phyloP scores from a whole-genome alignment of 441 rosid species.

The Populus hybrid region DNA sequence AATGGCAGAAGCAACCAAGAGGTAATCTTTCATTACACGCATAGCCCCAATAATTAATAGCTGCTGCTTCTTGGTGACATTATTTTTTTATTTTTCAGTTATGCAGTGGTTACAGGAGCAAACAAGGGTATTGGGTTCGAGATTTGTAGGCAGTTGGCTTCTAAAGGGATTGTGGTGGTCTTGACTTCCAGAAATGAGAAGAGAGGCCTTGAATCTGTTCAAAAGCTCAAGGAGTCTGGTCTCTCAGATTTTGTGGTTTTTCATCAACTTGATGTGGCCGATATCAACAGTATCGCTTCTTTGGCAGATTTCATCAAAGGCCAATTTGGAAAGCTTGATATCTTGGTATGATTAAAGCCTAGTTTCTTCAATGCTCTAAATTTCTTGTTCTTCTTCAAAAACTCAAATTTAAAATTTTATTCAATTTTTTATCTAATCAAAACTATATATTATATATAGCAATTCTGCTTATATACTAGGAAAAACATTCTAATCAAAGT shows the following conservation, averaged over 20 bases:
- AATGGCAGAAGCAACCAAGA: constrained; percentile 17
- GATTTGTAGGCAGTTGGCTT: constrained; percentile 41
- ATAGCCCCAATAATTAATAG: too few species aligned
- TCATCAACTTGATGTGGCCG: constrained; percentile 45
- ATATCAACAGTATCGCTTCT: constrained; percentile 27
- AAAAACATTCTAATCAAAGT: too few species aligned
- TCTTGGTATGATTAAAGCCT: constrained; percentile 28
- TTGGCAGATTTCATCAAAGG: constrained; percentile 32
- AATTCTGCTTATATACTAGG: too few species aligned
- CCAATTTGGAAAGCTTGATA: constrained; percentile 43
- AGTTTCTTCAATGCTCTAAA: neutral
- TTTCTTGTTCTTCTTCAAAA: neutral
- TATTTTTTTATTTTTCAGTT: neutral
- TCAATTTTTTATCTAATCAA: too few species aligned
- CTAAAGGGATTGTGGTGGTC: constrained; percentile 33
- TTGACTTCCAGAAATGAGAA: constrained; percentile 43
- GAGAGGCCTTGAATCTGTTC: constrained; percentile 43
- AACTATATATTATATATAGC: too few species aligned
- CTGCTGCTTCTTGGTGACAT: neutral
- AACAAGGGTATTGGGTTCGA: constrained; percentile 36
- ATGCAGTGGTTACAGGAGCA: constrained; percentile 39
- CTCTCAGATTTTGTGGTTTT: constrained; percentile 23
- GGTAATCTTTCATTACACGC: neutral
- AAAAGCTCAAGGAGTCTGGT: constrained; percentile 26
- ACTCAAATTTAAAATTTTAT: too few species aligned